Evolutionary conservation across 768 basidiomycete genomes (phyloP), one percentile per base, ranked within the genome.

Genomic region (Lactarius tabidus): DNA sequence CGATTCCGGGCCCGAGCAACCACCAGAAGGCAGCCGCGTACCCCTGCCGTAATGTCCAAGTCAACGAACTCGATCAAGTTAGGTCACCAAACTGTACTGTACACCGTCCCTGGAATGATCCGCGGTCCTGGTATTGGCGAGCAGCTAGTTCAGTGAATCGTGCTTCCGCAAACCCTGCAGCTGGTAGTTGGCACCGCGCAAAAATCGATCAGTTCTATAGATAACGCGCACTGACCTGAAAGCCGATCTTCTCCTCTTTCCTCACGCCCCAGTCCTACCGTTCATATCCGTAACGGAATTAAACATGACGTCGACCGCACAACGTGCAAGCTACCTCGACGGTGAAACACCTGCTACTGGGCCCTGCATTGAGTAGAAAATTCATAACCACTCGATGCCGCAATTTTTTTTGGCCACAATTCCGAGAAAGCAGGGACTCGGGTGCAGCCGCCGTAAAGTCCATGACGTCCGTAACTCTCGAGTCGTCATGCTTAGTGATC

Each of bases 41-140:
- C 55, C 84, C 83, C 57, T 75, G 79, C 73, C 57, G 75, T 79
- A 70, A 80, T 84, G n/a, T 82, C 77, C 58, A 84, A 79, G n/a
- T n/a, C n/a, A n/a, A n/a, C n/a, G n/a, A n/a, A n/a, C n/a, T 84
- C 79, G 53, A 74, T 69, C 53, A 84, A 78, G 71, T 85, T 83
- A 39, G 78, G 71, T 85, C 84, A 39, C 84, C 84, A 68, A 82
- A 84, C 70, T 84, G 83, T n/a, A 79, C 71, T n/a, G n/a, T n/a
- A n/a, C n/a, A n/a, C n/a, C n/a, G n/a, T n/a, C n/a, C n/a, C 75
- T 23, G 66, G 31, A 60, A 72, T 71, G 52, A 85, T 77, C 29
- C 83, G 80, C 51, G 81, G 69, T 85, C 79, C 71, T 85, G 84
- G 71, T 84, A 82, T 72, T 85, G 83, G 70, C 84, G 83, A 38